Base-by-base conservation (phyloP, 108 stramenopile genomes). In the Stephanodiscus minutulus region DNA sequence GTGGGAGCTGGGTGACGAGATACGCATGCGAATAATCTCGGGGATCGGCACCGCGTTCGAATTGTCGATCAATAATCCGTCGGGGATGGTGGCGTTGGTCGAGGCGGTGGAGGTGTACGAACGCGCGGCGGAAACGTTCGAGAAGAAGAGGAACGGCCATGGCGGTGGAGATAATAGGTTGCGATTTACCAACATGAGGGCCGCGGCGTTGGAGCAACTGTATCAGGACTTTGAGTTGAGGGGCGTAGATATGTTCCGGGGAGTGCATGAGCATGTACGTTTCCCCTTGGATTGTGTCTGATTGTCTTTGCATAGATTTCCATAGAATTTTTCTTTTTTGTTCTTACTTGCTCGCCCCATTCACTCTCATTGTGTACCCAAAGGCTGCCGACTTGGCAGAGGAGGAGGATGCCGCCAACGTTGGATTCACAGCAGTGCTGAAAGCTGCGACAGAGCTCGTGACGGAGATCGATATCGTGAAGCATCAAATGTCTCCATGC, bases 1-100 rank as follows among this genome's bases (percentile, higher is more conserved):
- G n/a, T 95, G 93, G 93, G 93, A 95, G 52, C 77, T 95, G 66
- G 93, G 93, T 8, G 91, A 95, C 65, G 93, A 95, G 79, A 95
- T 95, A 70, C 83, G 91, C 31, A 74, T 91, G 82, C 68, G 93
- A 2, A 88, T 95, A 61, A 68, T 90, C 64, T 76, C 80, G 31
- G 93, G 93, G 8, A 87, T 95, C 56, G 93, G 86, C 46, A 73
- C 83, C 10, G 88, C 93, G 37, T 95, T 92, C 83, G 93, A 95
- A 64, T 64, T 95, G 39, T 82, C 91, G 49, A 84, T 90, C 55
- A 75, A 92, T 65, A 91, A 95, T 79, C 91, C 89, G 9, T 89
- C 89, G 18, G 93, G 89, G 28, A 89, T 95, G 88, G 93, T 95
- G n/a, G 93, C 93, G 0, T 64, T 95, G 64, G 90, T 92, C 9